These are phyloP conservation scores for Halenospora varia DNA, from an alignment of 495 filamentous ascomycete species.

Conservation along the genomic window DNA sequence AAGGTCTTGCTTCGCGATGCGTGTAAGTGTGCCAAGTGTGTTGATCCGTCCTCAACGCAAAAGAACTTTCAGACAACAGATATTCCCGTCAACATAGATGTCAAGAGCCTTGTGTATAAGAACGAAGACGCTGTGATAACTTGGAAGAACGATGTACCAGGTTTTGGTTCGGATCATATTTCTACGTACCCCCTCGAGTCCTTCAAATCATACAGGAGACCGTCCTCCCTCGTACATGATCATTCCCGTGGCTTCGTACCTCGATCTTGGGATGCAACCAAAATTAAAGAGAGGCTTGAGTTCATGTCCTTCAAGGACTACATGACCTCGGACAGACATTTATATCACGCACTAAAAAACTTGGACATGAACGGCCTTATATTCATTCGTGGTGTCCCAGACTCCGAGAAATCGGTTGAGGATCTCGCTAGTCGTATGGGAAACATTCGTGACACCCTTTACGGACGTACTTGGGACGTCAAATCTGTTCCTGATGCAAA, in stretches of 20 bases:
- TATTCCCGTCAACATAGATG: slow-evolving; percentile 52
- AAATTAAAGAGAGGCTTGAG: slow-evolving; percentile 33
- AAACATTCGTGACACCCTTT: slow-evolving; percentile 74
- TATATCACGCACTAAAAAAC: slow-evolving; percentile 48
- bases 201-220: slow-evolving; percentile 21
- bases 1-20: slow-evolving; percentile 68
- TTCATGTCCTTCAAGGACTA: slow-evolving; percentile 65
- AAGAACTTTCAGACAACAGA: slow-evolving; percentile 74
- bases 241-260: not conserved
- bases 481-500: slow-evolving; percentile 68
- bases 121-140: slow-evolving; percentile 46
- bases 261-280: slow-evolving; percentile 30
- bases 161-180: slow-evolving; percentile 42
- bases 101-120: slow-evolving; percentile 23
- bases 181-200: slow-evolving; percentile 38
- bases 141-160: slow-evolving; percentile 59
- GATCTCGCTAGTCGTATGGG: slow-evolving; percentile 69
- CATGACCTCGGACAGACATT: slow-evolving; percentile 49
- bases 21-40: slow-evolving; percentile 67
- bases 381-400: slow-evolving; percentile 67
- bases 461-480: slow-evolving; percentile 88
- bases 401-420: slow-evolving; percentile 53
- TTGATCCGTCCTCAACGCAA: slow-evolving; percentile 76
- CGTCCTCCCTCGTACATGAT: not conserved
- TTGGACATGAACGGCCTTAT: slow-evolving; percentile 62